These are phyloP conservation scores for Xylaria sp. DNA, from an alignment of 2,329 filamentous ascomycete genomes.

Conservation along the genomic window DNA sequence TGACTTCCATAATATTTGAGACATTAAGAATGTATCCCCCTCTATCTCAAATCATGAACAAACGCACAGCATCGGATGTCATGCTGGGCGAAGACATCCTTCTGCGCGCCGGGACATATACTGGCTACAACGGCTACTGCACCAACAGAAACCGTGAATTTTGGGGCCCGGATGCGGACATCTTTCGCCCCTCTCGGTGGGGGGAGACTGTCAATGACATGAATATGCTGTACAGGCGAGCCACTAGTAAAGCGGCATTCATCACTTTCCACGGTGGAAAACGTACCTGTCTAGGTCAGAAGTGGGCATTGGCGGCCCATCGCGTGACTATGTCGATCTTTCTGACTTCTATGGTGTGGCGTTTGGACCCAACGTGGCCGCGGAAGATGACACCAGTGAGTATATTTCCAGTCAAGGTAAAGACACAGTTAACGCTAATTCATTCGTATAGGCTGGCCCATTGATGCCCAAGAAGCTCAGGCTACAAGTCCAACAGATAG, in stretches of 20 bases:
- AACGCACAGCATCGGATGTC: slow-evolving; percentile 48
- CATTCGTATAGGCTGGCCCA: slow-evolving; percentile 14
- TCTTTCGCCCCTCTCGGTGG: slow-evolving; percentile 56
- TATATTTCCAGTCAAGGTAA: background rate
- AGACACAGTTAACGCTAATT: background rate
- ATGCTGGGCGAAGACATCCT: slow-evolving; percentile 48
- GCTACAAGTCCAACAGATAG: slow-evolving; percentile 17
- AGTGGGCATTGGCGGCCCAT: slow-evolving; percentile 54
- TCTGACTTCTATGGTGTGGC: slow-evolving; percentile 47
- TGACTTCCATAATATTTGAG: slow-evolving; percentile 59
- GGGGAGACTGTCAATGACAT: slow-evolving; percentile 52
- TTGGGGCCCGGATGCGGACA: slow-evolving; percentile 51
- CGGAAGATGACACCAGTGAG: slow-evolving; percentile 51
- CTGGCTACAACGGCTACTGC: slow-evolving; percentile 56
- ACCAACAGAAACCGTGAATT: slow-evolving; percentile 52
- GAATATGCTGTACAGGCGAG: slow-evolving; percentile 50
- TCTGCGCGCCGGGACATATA: slow-evolving; percentile 53
- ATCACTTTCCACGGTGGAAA: slow-evolving; percentile 57
- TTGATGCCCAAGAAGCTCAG: slow-evolving; percentile 26
- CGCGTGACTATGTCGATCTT: slow-evolving; percentile 51
- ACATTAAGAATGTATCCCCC: slow-evolving; percentile 61
- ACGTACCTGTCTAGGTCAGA: slow-evolving; percentile 55
- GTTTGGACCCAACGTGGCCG: slow-evolving; percentile 49
- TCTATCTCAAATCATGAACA: slow-evolving; percentile 61
- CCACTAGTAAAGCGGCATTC: slow-evolving; percentile 53